Evolutionary conservation across 441 rosid species (phyloP).

Genomic region (Theobroma grandiflorum): DNA sequence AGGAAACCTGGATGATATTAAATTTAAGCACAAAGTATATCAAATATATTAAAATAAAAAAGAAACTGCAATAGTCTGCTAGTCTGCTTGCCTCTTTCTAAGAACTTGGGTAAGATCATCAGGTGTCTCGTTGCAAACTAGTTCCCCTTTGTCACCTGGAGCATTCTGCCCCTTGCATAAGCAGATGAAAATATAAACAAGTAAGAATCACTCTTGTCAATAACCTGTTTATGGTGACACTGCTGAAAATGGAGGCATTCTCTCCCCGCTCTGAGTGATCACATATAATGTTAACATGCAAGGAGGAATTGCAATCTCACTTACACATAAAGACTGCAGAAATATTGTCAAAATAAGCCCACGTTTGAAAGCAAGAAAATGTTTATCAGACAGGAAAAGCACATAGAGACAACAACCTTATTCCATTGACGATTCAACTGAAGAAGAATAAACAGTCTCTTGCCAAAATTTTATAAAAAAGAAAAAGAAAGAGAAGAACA

Average conservation of each 20-base stretch:
- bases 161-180: constrained; percentile 39
- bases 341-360: not conserved
- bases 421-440: not conserved
- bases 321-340: not conserved
- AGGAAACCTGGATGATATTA: constrained; percentile 32
- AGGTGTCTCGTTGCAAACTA: constrained; percentile 29
- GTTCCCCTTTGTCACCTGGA: constrained; percentile 33
- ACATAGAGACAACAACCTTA: not conserved
- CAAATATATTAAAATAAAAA: constrained; percentile 11
- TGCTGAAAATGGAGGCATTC: not conserved
- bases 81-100: constrained; percentile 50
- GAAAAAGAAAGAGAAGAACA: not conserved
- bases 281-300: not conserved
- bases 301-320: not conserved
- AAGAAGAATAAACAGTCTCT: constrained; percentile 1
- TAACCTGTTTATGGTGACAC: not conserved
- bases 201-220: constrained; percentile 16
- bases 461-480: no score
- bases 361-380: not conserved
- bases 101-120: constrained; percentile 43
- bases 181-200: constrained; percentile 18
- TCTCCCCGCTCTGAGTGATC: not conserved
- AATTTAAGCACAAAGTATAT: constrained; percentile 12
- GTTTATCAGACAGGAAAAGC: not conserved
- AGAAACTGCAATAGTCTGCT: constrained; percentile 16